Conservation (phyloP, 2,329 filamentous ascomycete genomes). For the Paecilomyces niveus region DNA sequence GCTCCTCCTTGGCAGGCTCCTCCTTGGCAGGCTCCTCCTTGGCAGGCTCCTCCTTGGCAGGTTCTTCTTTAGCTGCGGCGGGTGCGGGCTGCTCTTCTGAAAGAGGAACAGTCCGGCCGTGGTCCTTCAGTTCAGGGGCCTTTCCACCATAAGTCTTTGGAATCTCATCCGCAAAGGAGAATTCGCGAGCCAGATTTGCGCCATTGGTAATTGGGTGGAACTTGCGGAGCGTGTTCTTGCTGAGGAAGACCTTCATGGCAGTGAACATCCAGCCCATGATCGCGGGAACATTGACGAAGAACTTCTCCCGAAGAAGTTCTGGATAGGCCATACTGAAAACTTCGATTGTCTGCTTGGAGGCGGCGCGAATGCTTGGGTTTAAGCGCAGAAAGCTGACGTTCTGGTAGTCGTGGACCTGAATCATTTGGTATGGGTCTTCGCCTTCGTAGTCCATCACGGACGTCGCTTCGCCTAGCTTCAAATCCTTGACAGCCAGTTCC, state of each 20-base stretch:
- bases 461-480: constrained; percentile 63
- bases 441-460: constrained; percentile 57
- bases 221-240: constrained; percentile 67
- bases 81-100: constrained; percentile 15
- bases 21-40: constrained; percentile 12
- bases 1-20: constrained; percentile 10
- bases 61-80: constrained; percentile 2
- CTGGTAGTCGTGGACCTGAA: constrained; percentile 90
- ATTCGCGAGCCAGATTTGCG: constrained; percentile 56
- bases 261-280: constrained; percentile 85
- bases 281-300: constrained; percentile 87
- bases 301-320: constrained; percentile 83
- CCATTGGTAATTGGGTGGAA: constrained; percentile 74
- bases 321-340: constrained; percentile 78
- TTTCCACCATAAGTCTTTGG: constrained; percentile 76
- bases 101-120: constrained; percentile 23
- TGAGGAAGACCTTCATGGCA: constrained; percentile 68
- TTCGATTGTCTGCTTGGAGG: constrained; percentile 73
- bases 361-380: constrained; percentile 67
- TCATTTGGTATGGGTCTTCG: constrained; percentile 78
- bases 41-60: constrained; percentile 4
- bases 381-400: constrained; percentile 79
- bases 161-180: constrained; percentile 56
- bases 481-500: constrained; percentile 73
- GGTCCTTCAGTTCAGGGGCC: constrained; percentile 44